A percentile compares a stretch with the other conserved stretches of the same genome.
phyloP scores from a whole-genome alignment of 345 rosid genomes.

The Luvunga scandens region DNA sequence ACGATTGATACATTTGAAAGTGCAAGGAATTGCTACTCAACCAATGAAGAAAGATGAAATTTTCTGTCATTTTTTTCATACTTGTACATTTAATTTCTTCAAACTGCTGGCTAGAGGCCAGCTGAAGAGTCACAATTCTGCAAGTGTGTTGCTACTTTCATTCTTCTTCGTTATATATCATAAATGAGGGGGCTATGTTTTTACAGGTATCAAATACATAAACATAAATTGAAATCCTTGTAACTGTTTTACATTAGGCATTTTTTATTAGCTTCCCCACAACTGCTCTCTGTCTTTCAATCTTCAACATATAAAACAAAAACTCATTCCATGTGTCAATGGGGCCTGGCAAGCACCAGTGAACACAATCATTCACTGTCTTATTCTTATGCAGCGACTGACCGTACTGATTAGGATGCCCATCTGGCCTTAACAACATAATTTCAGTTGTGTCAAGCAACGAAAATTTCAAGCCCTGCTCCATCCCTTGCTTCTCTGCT shows the following conservation, averaged over 20 bases:
- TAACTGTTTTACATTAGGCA: not conserved
- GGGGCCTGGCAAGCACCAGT: constrained; percentile 93
- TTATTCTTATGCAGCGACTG: constrained; percentile 26
- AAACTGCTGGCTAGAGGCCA: not conserved
- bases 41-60: not conserved
- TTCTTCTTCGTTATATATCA: not conserved
- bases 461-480: constrained; percentile 32
- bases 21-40: not conserved
- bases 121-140: not conserved
- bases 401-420: constrained; percentile 49
- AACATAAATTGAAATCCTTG: not conserved
- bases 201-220: not conserved
- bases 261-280: constrained; percentile 9
- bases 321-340: constrained; percentile 73
- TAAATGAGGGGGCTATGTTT: not conserved
- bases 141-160: not conserved
- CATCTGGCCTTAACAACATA: constrained; percentile 65
- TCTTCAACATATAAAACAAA: constrained; percentile 51
- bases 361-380: constrained; percentile 55
- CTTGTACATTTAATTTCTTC: not conserved
- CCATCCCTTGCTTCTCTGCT: constrained; percentile 42
- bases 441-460: constrained; percentile 47
- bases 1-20: not conserved
- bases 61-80: not conserved
- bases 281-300: constrained; percentile 14